These are phyloP conservation scores for Aureobasidium sp. DNA, from an alignment of 2,329 filamentous ascomycete species.

Conservation along the genomic window DNA sequence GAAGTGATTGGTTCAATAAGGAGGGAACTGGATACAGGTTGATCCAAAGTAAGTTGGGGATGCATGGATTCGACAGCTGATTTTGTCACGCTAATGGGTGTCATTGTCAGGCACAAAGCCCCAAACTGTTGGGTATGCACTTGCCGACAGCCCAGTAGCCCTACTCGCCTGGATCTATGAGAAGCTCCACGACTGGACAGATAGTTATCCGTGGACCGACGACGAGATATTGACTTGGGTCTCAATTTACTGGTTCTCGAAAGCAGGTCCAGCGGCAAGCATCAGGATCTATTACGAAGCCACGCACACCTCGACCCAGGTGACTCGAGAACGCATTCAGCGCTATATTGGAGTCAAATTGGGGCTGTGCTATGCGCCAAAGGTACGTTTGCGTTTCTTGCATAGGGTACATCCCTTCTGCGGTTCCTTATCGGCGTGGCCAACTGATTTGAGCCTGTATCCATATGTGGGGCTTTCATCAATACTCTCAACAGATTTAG, in stretches of 20 bases:
- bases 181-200: slow-evolving; percentile 70
- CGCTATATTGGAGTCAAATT: slow-evolving; percentile 42
- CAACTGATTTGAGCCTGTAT: neutral
- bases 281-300: slow-evolving; percentile 66
- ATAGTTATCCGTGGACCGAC: slow-evolving; percentile 63
- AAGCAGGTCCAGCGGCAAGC: slow-evolving; percentile 59
- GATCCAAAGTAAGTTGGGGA: slow-evolving; percentile 35
- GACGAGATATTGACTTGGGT: slow-evolving; percentile 72
- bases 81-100: slow-evolving; percentile 12
- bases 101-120: slow-evolving; percentile 48
- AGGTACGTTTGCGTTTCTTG: slow-evolving; percentile 10
- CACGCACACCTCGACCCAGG: slow-evolving; percentile 29
- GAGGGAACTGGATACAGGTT: slow-evolving; percentile 53
- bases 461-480: neutral
- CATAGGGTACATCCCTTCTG: too few relatives aligned
- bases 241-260: slow-evolving; percentile 62
- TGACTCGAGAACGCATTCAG: slow-evolving; percentile 27
- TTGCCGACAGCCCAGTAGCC: slow-evolving; percentile 62
- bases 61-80: neutral
- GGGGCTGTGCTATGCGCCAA: slow-evolving; percentile 49
- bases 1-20: slow-evolving; percentile 48
- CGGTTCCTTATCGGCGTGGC: neutral
- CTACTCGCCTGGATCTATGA: slow-evolving; percentile 74
- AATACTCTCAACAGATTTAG: neutral
- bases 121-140: slow-evolving; percentile 61